phyloP scores from a whole-genome alignment of 805 yeast species.

The Ogataea haglerorum region DNA sequence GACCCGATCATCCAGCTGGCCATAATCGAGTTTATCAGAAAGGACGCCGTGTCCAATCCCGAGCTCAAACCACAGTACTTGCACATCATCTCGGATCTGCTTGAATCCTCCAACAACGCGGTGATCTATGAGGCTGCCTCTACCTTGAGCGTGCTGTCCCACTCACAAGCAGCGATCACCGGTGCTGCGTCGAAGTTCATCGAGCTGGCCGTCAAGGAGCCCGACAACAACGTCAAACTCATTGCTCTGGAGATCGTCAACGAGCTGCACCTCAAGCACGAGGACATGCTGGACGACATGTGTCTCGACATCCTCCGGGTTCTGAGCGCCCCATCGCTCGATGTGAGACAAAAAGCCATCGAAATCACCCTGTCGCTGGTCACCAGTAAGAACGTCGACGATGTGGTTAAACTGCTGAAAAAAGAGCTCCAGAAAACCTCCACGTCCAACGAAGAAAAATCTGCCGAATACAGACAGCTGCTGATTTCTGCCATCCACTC shows the following conservation, averaged over 20 bases:
- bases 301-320: slow-evolving; percentile 84
- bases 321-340: slow-evolving; percentile 83
- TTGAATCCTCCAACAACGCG: slow-evolving; percentile 65
- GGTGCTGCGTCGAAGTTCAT: slow-evolving; percentile 84
- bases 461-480: slow-evolving; percentile 82
- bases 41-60: slow-evolving; percentile 65
- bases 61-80: slow-evolving; percentile 69
- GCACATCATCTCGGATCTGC: slow-evolving; percentile 64
- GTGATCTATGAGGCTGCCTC: slow-evolving; percentile 92
- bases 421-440: slow-evolving; percentile 82
- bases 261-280: slow-evolving; percentile 67
- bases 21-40: slow-evolving; percentile 85
- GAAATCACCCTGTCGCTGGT: slow-evolving; percentile 78
- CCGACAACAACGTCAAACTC: slow-evolving; percentile 93
- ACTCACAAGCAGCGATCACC: slow-evolving; percentile 61
- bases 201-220: slow-evolving; percentile 83
- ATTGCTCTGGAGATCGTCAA: slow-evolving; percentile 85
- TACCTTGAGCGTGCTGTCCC: slow-evolving; percentile 56
- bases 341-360: slow-evolving; percentile 85
- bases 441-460: slow-evolving; percentile 69
- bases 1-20: slow-evolving; percentile 88
- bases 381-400: slow-evolving; percentile 87
- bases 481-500: slow-evolving; percentile 85
- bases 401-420: slow-evolving; percentile 85
- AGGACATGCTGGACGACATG: slow-evolving; percentile 80